Percentiles rank a stretch among this genome's conserved stretches.
These are phyloP conservation scores for Aegilops bicornis DNA, from an alignment of 176 grass and related monocot genomes.

Conservation along the genomic window DNA sequence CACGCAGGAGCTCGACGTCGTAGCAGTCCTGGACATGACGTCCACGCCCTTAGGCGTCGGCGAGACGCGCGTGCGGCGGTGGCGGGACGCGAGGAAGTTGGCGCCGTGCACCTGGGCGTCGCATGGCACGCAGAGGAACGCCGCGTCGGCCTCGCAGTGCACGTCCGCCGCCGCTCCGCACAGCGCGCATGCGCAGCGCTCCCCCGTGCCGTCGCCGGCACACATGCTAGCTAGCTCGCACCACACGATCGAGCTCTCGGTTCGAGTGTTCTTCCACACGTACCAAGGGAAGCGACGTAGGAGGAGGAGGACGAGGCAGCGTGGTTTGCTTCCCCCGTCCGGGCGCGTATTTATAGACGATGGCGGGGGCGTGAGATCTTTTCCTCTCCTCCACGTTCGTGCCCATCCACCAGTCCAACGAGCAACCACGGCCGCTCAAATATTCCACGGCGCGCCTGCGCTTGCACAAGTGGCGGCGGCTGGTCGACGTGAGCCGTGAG, in stretches of 20 bases:
- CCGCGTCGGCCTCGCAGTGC: slow-evolving; percentile 77
- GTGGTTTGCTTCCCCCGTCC: too few species aligned
- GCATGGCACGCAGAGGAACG: slow-evolving; percentile 62
- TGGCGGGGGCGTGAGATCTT: too few species aligned
- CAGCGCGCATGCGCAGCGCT: slow-evolving; percentile 43
- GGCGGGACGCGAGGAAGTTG: slow-evolving; percentile 78
- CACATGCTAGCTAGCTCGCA: background rate
- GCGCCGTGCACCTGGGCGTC: slow-evolving; percentile 82
- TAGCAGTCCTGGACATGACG: background rate
- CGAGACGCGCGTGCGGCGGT: slow-evolving; percentile 39
- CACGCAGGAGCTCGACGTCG: background rate
- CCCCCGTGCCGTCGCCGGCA: background rate
- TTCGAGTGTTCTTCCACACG: background rate
- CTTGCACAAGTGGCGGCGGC: background rate
- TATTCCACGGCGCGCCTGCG: too few species aligned
- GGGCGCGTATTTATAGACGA: too few species aligned
- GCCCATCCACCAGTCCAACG: too few species aligned
- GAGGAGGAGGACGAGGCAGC: too few species aligned
- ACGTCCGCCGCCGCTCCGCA: slow-evolving; percentile 52
- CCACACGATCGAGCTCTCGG: too few species aligned
- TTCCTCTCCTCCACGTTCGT: too few species aligned
- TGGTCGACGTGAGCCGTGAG: background rate
- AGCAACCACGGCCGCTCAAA: too few species aligned
- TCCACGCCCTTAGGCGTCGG: too few species aligned
- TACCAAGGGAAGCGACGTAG: background rate